phyloP scores from a whole-genome alignment of 2,329 filamentous ascomycete species.

The Tricladium varicosporioides region DNA sequence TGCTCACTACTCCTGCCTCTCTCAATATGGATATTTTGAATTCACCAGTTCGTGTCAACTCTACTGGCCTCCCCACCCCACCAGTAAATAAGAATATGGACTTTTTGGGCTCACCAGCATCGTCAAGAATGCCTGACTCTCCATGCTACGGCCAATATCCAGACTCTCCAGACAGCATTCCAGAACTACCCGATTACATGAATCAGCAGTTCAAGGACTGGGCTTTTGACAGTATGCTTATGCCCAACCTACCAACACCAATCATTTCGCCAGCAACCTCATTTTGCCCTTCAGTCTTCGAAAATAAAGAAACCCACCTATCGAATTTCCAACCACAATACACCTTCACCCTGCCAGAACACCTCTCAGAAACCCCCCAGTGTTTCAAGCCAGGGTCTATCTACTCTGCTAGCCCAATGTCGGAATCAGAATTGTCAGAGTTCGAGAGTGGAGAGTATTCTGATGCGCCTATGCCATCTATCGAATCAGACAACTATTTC shows the following conservation, averaged over 20 bases:
- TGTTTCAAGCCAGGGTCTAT: constrained; percentile 9
- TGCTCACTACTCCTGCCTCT: neutral
- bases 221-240: constrained; percentile 12
- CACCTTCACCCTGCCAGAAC: neutral
- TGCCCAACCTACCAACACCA: constrained; percentile 3
- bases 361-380: neutral
- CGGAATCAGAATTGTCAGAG: constrained; percentile 1
- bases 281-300: constrained; percentile 3
- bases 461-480: constrained; percentile 3
- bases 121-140: constrained; percentile 2
- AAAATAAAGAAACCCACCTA: neutral
- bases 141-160: constrained; percentile 1
- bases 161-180: constrained; percentile 4
- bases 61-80: constrained; percentile 6
- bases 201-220: constrained; percentile 10
- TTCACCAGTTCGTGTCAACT: neutral
- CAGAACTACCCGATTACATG: constrained; percentile 8
- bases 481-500: constrained; percentile 8
- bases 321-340: neutral
- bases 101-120: constrained; percentile 6
- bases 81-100: constrained; percentile 6
- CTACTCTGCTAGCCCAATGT: constrained; percentile 6
- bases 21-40: constrained; percentile 1
- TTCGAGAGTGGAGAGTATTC: constrained; percentile 4
- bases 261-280: constrained; percentile 3